Evolutionary conservation across 192 early-diverging fungal species (phyloP), one percentile per base, ranked within the genome.

Genomic region (Coemansia sp.): DNA sequence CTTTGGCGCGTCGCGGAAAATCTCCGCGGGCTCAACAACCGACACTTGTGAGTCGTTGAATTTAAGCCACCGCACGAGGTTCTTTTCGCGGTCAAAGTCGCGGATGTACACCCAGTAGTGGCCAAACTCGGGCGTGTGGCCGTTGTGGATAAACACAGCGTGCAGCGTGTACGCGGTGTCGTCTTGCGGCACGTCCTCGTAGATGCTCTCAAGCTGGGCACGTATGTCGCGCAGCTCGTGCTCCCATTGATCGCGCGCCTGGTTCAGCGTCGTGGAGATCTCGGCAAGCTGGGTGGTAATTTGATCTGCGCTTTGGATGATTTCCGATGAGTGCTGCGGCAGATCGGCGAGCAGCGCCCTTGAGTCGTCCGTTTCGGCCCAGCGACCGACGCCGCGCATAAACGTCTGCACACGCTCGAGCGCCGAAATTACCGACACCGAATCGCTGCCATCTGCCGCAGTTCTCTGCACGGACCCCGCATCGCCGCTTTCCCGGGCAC

Each of bases 41-140:
- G 82, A 74, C 0, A 92, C 86, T n/a, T 69, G 8, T 7, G 87
- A 84, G 60, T 92, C 90, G 53, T 90, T 92, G 44, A 86, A 92
- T 47, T 88, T 87, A 42, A 87, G 69, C 89, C 90, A 92, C 10
- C 86, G 80, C 14, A 73, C 57, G 14, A 69, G 31, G 12, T 67
- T 62, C 6, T 38, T 38, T 8, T 30, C 44, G 3, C 48, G 21
- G 23, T 71, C 53, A 29, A 73, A 67, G 54, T 92, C 88, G 10
- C 81, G 71, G 18, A 92, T 81, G 32, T 92, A 90, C 2, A 87
- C 80, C 90, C 90, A 92, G 54, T 92, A 92, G 55, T 92, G 90
- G 2, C 90, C 90, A 64, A 64, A 74, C 77, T 85, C 87, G 6
- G 83, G 81, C 38, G 85, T 77, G 64, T 33, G 42, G 29, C 87